A percentile compares a stretch with the other conserved stretches of the same genome.
Evolutionary conservation across 2,329 filamentous ascomycete genomes (phyloP).

Genomic region (Arthrobotrys iridis): DNA sequence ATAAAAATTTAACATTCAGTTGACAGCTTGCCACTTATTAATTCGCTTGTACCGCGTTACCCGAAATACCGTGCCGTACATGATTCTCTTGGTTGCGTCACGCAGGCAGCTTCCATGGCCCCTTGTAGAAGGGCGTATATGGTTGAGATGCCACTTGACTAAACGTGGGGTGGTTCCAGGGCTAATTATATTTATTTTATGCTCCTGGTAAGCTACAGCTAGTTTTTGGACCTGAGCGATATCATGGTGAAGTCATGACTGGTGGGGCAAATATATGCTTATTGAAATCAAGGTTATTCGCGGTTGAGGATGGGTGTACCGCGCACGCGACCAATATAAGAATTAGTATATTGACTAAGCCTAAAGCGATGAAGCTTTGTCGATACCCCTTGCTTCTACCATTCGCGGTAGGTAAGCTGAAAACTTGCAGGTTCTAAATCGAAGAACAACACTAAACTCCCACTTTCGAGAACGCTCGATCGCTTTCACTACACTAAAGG

Average conservation of each 20-base stretch:
- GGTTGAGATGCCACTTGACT: slow-evolving; percentile 13
- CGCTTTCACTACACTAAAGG: slow-evolving; percentile 18
- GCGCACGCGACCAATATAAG: slow-evolving; percentile 33
- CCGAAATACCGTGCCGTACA: slow-evolving; percentile 4
- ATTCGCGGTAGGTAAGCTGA: slow-evolving; percentile 19
- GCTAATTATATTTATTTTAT: slow-evolving; percentile 6
- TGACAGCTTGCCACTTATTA: background rate
- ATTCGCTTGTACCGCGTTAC: background rate
- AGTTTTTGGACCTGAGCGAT: slow-evolving; percentile 29
- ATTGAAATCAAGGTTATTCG: slow-evolving; percentile 49
- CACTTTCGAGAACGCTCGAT: slow-evolving; percentile 17
- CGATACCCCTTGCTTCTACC: slow-evolving; percentile 8
- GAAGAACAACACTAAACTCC: slow-evolving; percentile 13
- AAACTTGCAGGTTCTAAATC: slow-evolving; percentile 14
- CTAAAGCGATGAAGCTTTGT: slow-evolving; percentile 27
- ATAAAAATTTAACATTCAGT: background rate
- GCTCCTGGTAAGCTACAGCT: background rate
- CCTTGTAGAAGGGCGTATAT: background rate
- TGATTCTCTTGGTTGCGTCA: slow-evolving; percentile 7
- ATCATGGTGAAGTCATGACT: slow-evolving; percentile 7
- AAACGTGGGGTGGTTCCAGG: slow-evolving; percentile 22
- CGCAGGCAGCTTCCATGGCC: background rate
- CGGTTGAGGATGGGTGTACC: slow-evolving; percentile 3
- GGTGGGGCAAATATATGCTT: slow-evolving; percentile 14
- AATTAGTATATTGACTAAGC: slow-evolving; percentile 7